These are phyloP conservation scores for Leccinum obscurum DNA, from an alignment of 768 basidiomycete genomes.

Conservation along the genomic window DNA sequence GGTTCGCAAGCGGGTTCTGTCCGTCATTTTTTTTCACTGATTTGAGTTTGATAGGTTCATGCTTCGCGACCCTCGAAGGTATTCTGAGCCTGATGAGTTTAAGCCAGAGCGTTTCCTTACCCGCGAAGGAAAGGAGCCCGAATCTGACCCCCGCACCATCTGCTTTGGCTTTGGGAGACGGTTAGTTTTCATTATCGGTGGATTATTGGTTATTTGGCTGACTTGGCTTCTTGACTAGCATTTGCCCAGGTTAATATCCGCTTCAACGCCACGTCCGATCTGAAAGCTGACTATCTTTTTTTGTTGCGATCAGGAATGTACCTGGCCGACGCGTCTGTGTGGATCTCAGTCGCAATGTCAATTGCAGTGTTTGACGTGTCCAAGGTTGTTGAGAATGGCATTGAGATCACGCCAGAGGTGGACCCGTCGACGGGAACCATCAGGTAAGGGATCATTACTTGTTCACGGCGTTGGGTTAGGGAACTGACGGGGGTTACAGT, in stretches of 20 bases:
- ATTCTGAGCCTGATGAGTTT: slow-evolving; percentile 54
- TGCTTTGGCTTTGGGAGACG: slow-evolving; percentile 76
- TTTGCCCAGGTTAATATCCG: slow-evolving; percentile 29
- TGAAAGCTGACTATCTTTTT: slow-evolving; percentile 16
- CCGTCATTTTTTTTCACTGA: slow-evolving; percentile 6
- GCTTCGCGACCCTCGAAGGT: slow-evolving; percentile 38
- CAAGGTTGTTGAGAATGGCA: slow-evolving; percentile 45
- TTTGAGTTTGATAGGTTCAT: slow-evolving; percentile 25
- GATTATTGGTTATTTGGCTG: slow-evolving; percentile 9
- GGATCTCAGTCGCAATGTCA: slow-evolving; percentile 43
- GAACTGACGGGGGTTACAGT: slow-evolving; percentile 28
- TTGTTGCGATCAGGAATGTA: slow-evolving; percentile 40
- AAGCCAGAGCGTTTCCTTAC: slow-evolving; percentile 61
- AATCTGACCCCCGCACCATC: slow-evolving; percentile 56
- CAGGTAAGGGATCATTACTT: slow-evolving; percentile 39
- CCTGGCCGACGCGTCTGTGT: slow-evolving; percentile 53
- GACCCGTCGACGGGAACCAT: slow-evolving; percentile 65
- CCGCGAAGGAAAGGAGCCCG: slow-evolving; percentile 35
- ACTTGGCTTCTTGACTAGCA: slow-evolving; percentile 10
- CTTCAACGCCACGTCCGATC: slow-evolving; percentile 18
- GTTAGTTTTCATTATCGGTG: slow-evolving; percentile 25
- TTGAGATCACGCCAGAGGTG: slow-evolving; percentile 51
- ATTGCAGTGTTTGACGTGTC: slow-evolving; percentile 50
- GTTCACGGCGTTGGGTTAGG: not conserved
- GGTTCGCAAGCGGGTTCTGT: slow-evolving; percentile 10